Base-by-base conservation (phyloP, 345 rosid genomes). In the Salix viminalis region DNA sequence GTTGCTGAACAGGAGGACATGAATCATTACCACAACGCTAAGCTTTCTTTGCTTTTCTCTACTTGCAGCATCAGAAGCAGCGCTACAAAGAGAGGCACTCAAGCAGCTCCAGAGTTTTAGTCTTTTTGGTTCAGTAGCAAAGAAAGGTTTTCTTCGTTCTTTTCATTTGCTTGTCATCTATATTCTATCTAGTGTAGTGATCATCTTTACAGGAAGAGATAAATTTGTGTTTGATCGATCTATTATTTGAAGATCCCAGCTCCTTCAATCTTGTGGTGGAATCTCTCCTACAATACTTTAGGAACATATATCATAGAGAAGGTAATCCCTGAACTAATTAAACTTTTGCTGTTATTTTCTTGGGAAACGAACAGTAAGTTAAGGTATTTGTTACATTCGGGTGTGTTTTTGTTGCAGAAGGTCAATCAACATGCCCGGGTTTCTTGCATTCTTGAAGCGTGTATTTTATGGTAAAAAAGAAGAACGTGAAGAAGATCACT, bases 381-480 rank as follows among this genome's bases (percentile, higher is more conserved):
- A 8, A 37, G 24, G 76, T 61, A 62, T 41, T 41, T 4, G 50
- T 44, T 44, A 44, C 50, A 13, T 19, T 21, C 24, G 69, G 28
- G n/a, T 4, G 41, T 60, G 16, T 72, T 71, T 62, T 62, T n/a
- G 34, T 61, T 73, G 76, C 69, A 62, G 69, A 61, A 62, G 64
- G 65, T 52, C 58, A 52, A 2, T 54, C 16, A 7, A 15, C 16
- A 83, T 79, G 85, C 74, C 81, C 15, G 28, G 7, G 9, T 34
- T 54, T 41, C 60, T 83, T 70, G 65, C 77, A 65, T 73, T 79
- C 67, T 75, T 83, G 71, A 34, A 69, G 62, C 74, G 76, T 67
- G 14, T 79, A 65, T 73, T 79, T 65, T 79, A 1, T 15, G 11
- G 11, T 41, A 10, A 34, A 80, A 50, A 84, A 42, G 76, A 76